Percentiles rank a stretch among this genome's conserved stretches.
These are phyloP conservation scores for Quercus berberidifolia DNA, from an alignment of 306 rosid species.

Conservation along the genomic window DNA sequence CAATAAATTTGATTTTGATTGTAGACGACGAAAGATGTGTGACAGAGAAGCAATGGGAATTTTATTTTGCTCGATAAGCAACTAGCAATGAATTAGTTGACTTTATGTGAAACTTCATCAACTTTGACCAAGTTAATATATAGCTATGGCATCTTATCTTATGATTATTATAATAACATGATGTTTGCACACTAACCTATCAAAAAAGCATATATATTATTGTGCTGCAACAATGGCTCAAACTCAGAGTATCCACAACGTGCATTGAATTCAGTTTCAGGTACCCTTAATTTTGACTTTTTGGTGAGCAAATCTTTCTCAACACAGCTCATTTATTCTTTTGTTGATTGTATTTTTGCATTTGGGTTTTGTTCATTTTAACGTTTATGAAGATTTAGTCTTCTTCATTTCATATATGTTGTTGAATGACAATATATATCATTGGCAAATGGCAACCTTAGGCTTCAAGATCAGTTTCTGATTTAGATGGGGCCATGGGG, in stretches of 20 bases:
- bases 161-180: neutral
- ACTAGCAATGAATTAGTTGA: neutral
- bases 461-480: neutral
- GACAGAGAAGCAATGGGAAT: neutral
- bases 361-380: neutral
- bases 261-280: neutral
- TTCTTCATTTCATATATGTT: neutral
- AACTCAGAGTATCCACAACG: neutral
- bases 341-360: neutral
- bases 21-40: neutral
- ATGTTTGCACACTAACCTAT: neutral
- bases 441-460: neutral
- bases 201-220: neutral
- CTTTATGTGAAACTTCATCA: neutral
- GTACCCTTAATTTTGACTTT: neutral
- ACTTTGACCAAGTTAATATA: neutral
- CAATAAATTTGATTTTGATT: neutral
- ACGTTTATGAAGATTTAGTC: neutral
- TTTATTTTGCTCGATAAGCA: neutral
- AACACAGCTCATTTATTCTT: too few relatives aligned
- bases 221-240: neutral
- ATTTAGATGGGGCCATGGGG: neutral
- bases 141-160: neutral
- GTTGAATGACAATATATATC: neutral
- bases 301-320: neutral